Evolutionary conservation across 805 yeast genomes (phyloP), one percentile per base, ranked within the genome.

Genomic region (Wickerhamomyces queroliae): DNA sequence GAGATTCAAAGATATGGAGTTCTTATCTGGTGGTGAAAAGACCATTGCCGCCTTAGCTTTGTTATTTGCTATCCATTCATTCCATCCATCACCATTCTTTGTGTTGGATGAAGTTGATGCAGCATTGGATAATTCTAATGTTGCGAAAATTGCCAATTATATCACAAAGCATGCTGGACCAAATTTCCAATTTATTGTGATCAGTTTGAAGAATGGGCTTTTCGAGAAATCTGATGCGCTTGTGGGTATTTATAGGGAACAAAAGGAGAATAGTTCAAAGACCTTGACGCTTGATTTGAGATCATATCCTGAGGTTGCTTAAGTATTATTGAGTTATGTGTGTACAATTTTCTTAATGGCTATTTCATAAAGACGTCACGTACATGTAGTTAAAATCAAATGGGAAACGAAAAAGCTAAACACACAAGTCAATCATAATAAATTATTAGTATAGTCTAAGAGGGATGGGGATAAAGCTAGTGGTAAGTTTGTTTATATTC

Each of bases 31-130:
- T 39, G 99, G 99, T 40, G 99, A 93, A 57, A 89, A 90, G 57
- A 86, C 97, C 2, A 82, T 93, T 59, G 99, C 99, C 2, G 99
- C 99, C 0, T 65, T 93, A 46, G 97, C 98, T 0, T 66, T 93
- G 46, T 61, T 93, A 35, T 93, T 93, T 64, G 90, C 98, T 0
- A 78, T 90, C 31, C 97, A 93, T 58, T 80, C 95, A 0, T 84
- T 67, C 62, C 91, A 82, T 37, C 97, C 97, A 3, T 83, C 96
- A 1, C 99, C 99, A 24, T 93, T 93, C 58, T 91, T 93, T 57
- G 95, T 93, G 0, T 66, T 93, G 32, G 99, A 93, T 59, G 99
- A 93, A 62, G 89, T 93, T n/a, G 99, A 93, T 64, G 98, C 99
- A 0, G 98, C 98, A 0, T 72, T 93, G 43, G 99, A 93, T 61